Evolutionary conservation across 148 eudicot genomes (phyloP), one percentile per base, ranked within the genome.

Genomic region (Bassia scoparia): DNA sequence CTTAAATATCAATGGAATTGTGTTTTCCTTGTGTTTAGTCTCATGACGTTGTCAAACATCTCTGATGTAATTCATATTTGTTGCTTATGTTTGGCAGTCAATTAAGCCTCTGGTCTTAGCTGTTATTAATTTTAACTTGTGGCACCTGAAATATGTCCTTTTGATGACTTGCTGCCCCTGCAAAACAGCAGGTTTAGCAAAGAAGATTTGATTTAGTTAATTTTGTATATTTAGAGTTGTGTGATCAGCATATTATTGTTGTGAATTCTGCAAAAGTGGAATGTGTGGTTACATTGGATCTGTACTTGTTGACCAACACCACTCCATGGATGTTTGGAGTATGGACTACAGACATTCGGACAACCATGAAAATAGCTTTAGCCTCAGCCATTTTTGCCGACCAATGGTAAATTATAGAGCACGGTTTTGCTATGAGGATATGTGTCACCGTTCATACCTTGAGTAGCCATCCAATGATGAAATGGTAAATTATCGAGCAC

Each of bases 1-100:
- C 50, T 65, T 7, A 56, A 71, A 21, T 71, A 30, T 71, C 53
- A 37, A 54, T 65, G 66, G 48, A 48, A 71, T 44, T 64, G 69
- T 71, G 12, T 23, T 64, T 43, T 27, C 43, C 49, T 35, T 55
- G 18, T 2, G 49, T 56, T 70, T 14, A 54, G 15, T 21, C 50
- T 34, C 52, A 53, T 35, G 61, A 74, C 71, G 63, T 49, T 49
- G 65, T 49, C 53, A 24, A 12, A 21, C 11, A 53, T 65, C 30
- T 50, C 18, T 63, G 46, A 41, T 41, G 37, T 17, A 68, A 29
- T 61, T 17, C 65, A 54, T 53, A 29, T 21, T 18, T n/a, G 33
- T 34, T 44, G 23, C 60, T 71, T 63, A 7, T 77, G 52, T 70
- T 41, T 38, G 30, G 9, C 37, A 38, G 53, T 46, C 63, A n/a